Evolutionary conservation across 2,329 filamentous ascomycete genomes (phyloP).

Genomic region (Exophiala oligosperma): DNA sequence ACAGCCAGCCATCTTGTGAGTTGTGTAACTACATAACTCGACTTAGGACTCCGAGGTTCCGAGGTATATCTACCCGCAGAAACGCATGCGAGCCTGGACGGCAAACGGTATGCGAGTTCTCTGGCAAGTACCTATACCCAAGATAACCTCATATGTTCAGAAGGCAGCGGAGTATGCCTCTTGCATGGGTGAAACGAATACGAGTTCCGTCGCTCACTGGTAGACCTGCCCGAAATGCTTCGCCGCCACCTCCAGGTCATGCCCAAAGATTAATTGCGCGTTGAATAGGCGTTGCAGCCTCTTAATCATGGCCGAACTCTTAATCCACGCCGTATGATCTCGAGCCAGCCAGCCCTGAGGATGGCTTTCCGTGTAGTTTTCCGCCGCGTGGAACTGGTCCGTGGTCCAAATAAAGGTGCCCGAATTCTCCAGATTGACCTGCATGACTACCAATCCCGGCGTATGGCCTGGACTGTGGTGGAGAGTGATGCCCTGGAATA

Average conservation of each 20-base stretch:
- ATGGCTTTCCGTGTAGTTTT: constrained; percentile 39
- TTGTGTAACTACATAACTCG: not conserved
- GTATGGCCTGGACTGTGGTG: constrained; percentile 41
- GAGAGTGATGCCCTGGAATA: constrained; percentile 42
- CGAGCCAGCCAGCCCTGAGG: constrained; percentile 40
- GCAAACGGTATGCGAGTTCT: not conserved
- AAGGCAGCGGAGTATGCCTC: not conserved
- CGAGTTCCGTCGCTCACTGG: constrained; percentile 3
- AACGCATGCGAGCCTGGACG: not conserved
- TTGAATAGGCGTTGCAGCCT: constrained; percentile 34
- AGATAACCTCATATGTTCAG: not conserved
- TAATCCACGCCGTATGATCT: constrained; percentile 41
- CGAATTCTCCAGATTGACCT: constrained; percentile 37
- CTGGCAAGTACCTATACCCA: not conserved
- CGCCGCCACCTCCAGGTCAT: constrained; percentile 31
- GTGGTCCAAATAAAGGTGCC: constrained; percentile 44
- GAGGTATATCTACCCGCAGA: not conserved
- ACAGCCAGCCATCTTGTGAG: constrained; percentile 2
- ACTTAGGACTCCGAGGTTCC: not conserved
- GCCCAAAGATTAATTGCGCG: constrained; percentile 37
- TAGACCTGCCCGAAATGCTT: constrained; percentile 21
- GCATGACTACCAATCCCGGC: constrained; percentile 38
- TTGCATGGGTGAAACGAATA: not conserved
- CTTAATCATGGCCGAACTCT: constrained; percentile 37
- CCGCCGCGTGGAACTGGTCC: constrained; percentile 42